Evolutionary conservation across 257 asterid species (phyloP).

Genomic region (Buddleja alternifolia): DNA sequence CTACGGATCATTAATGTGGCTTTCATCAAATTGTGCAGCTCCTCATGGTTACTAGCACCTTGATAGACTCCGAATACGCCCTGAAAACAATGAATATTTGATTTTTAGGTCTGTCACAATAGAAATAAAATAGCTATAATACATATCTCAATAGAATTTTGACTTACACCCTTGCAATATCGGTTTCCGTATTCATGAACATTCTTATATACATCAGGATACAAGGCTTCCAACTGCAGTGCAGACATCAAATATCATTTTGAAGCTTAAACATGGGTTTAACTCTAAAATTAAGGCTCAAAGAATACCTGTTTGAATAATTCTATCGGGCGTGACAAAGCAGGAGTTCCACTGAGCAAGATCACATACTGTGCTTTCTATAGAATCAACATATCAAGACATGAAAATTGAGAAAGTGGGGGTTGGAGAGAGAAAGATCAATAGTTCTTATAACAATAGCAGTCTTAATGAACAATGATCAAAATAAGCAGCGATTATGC

Average conservation of each 20-base stretch:
- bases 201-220: slow-evolving; percentile 80
- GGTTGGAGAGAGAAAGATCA: not conserved
- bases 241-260: slow-evolving; percentile 31
- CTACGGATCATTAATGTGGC: slow-evolving; percentile 93
- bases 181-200: slow-evolving; percentile 92
- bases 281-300: slow-evolving; percentile 13
- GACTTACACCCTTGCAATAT: slow-evolving; percentile 98
- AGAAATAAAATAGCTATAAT: slow-evolving; percentile 11
- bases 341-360: slow-evolving; percentile 98
- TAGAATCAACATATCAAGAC: slow-evolving; percentile 31
- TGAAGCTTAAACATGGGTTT: slow-evolving; percentile 18
- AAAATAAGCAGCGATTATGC: not conserved
- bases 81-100: slow-evolving; percentile 39
- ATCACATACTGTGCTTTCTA: slow-evolving; percentile 82
- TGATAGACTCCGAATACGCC: slow-evolving; percentile 87
- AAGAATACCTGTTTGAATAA: slow-evolving; percentile 77
- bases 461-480: slow-evolving; percentile 23
- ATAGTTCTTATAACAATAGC: slow-evolving; percentile 13
- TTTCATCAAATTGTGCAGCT: slow-evolving; percentile 93
- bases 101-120: slow-evolving; percentile 21
- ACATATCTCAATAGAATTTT: slow-evolving; percentile 27
- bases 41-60: slow-evolving; percentile 98
- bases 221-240: slow-evolving; percentile 86
- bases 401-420: slow-evolving; percentile 24
- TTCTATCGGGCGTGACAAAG: slow-evolving; percentile 92